Evolutionary conservation across 2,329 filamentous ascomycete genomes (phyloP).

Genomic region (Chaetothyriales sp.): DNA sequence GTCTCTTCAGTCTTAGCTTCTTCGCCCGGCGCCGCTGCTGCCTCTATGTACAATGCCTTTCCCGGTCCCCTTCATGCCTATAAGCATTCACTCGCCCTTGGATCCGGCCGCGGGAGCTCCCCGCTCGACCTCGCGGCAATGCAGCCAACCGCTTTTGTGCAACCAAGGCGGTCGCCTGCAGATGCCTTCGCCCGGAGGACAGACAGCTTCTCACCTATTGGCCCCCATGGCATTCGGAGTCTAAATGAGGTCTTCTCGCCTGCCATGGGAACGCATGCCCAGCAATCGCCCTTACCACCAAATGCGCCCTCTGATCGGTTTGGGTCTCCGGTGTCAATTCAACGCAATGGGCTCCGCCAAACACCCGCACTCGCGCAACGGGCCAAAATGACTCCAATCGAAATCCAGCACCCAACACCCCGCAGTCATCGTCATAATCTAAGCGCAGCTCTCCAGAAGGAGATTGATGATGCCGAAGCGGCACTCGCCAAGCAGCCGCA

Average conservation of each 20-base stretch:
- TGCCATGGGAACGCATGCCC: not conserved
- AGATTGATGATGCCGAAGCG: slow-evolving; percentile 69
- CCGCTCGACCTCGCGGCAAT: slow-evolving; percentile 55
- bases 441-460: slow-evolving; percentile 64
- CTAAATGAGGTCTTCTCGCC: slow-evolving; percentile 45
- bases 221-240: slow-evolving; percentile 30
- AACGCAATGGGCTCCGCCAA: not conserved
- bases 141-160: slow-evolving; percentile 45
- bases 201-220: slow-evolving; percentile 45
- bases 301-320: not conserved
- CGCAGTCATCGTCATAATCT: slow-evolving; percentile 56
- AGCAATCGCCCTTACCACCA: not conserved
- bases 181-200: slow-evolving; percentile 31
- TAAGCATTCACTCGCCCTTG: slow-evolving; percentile 56
- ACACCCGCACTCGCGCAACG: slow-evolving; percentile 8
- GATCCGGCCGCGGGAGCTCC: slow-evolving; percentile 45
- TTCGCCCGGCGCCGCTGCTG: slow-evolving; percentile 51
- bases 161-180: slow-evolving; percentile 21
- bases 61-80: slow-evolving; percentile 47
- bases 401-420: slow-evolving; percentile 48
- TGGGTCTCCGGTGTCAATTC: slow-evolving; percentile 25
- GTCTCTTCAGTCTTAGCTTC: slow-evolving; percentile 51
- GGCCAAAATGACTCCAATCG: slow-evolving; percentile 24
- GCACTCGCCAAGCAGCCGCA: slow-evolving; percentile 22
- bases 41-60: slow-evolving; percentile 52